A percentile compares a stretch with the other conserved stretches of the same genome.
Evolutionary conservation across 495 filamentous ascomycete genomes (phyloP).

Genomic region (Penicillium longicatenatum): DNA sequence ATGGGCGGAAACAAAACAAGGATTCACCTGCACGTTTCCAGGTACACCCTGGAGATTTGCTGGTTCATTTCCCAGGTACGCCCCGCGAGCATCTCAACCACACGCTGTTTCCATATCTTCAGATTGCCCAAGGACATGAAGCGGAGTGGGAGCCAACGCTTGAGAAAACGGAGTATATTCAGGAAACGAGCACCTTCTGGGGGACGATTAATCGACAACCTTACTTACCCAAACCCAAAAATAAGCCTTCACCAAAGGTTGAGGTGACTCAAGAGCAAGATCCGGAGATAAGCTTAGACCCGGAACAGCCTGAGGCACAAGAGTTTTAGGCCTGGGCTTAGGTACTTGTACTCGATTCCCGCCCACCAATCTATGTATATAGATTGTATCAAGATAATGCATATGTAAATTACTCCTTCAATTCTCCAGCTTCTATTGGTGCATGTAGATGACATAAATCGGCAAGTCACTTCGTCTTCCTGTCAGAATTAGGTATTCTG

Average conservation of each 20-base stretch:
- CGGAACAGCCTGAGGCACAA: background rate
- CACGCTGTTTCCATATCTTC: slow-evolving; percentile 7
- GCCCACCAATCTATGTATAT: background rate
- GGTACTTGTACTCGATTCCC: background rate
- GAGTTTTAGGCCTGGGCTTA: background rate
- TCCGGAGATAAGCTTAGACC: background rate
- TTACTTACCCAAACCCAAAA: background rate
- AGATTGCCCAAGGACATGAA: background rate
- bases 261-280: background rate
- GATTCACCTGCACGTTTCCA: background rate
- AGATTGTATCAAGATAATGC: background rate
- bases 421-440: background rate
- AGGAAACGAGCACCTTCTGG: background rate
- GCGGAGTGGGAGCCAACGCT: slow-evolving; percentile 1
- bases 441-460: background rate
- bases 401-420: background rate
- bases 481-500: background rate
- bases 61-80: slow-evolving; percentile 16
- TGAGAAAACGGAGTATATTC: background rate
- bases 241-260: background rate
- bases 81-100: background rate
- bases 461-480: background rate
- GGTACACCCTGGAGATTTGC: slow-evolving; percentile 12
- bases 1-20: slow-evolving; percentile 3
- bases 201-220: background rate